Evolutionary conservation across 2,329 filamentous ascomycete species (phyloP).

Genomic region (Bipolaris zeicola): DNA sequence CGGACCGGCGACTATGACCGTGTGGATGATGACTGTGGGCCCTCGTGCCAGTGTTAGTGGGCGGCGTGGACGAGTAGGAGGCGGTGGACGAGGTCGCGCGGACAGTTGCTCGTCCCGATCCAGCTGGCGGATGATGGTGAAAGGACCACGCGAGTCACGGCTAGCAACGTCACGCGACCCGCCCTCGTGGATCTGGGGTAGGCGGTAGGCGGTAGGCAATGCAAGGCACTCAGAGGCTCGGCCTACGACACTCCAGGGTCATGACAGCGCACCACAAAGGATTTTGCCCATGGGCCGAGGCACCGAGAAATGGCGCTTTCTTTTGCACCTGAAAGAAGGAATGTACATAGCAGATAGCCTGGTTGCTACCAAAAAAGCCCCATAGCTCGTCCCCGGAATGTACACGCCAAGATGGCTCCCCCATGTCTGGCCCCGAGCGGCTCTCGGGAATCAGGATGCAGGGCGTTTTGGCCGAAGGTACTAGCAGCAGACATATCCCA

Average conservation of each 20-base stretch:
- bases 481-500: background rate
- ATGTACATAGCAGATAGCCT: too few species aligned
- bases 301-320: background rate
- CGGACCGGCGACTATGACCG: constrained; percentile 1
- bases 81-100: constrained; percentile 8
- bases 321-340: background rate
- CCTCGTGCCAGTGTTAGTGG: constrained; percentile 15
- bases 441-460: background rate
- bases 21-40: constrained; percentile 11
- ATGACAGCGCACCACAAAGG: background rate
- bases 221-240: constrained; percentile 13
- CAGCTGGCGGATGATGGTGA: constrained; percentile 17
- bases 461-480: background rate
- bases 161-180: constrained; percentile 18
- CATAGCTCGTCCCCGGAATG: background rate
- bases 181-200: constrained; percentile 12
- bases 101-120: constrained; percentile 11
- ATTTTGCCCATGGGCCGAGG: background rate
- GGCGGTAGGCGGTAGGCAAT: constrained; percentile 4
- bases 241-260: background rate
- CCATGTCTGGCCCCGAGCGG: background rate
- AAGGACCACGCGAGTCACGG: constrained; percentile 14
- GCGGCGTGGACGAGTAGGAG: constrained; percentile 13
- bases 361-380: too few species aligned
- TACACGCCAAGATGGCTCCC: background rate